Evolutionary conservation across 345 rosid genomes (phyloP).

Genomic region (Erodium maritimum): DNA sequence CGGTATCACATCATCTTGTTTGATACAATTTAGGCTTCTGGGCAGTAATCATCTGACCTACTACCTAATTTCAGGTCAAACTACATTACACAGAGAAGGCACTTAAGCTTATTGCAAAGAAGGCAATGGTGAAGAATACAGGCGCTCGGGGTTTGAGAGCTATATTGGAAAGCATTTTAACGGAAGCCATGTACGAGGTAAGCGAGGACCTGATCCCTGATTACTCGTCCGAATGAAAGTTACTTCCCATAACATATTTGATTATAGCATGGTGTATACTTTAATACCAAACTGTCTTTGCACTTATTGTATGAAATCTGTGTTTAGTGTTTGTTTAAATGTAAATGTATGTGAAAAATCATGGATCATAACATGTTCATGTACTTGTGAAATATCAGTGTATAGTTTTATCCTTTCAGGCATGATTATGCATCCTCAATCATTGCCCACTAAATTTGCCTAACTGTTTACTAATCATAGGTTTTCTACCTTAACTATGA

Average conservation of each 20-base stretch:
- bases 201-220: constrained; percentile 1
- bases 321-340: not conserved
- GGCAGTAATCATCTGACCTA: constrained; percentile 1
- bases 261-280: too few relatives aligned
- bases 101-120: constrained; percentile 58
- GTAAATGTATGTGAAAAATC: not conserved
- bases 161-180: constrained; percentile 74
- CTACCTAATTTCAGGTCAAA: constrained; percentile 54
- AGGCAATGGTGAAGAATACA: constrained; percentile 81
- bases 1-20: not conserved
- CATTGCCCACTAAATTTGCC: not conserved
- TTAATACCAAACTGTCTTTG: not conserved
- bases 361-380: too few relatives aligned
- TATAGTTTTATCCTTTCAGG: not conserved
- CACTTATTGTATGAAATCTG: not conserved
- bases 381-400: too few relatives aligned
- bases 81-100: constrained; percentile 77
- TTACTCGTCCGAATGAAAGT: not conserved
- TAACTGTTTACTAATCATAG: too few relatives aligned
- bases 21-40: constrained; percentile 5
- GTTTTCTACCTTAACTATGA: not conserved
- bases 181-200: constrained; percentile 98
- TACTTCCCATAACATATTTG: not conserved
- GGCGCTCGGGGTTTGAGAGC: constrained; percentile 95
- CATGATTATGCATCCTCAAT: too few relatives aligned